Percentiles rank a stretch among this genome's conserved stretches.
These are phyloP conservation scores for Lagenidium giganteum DNA, from an alignment of 352 stramenopile genomes.

Conservation along the genomic window DNA sequence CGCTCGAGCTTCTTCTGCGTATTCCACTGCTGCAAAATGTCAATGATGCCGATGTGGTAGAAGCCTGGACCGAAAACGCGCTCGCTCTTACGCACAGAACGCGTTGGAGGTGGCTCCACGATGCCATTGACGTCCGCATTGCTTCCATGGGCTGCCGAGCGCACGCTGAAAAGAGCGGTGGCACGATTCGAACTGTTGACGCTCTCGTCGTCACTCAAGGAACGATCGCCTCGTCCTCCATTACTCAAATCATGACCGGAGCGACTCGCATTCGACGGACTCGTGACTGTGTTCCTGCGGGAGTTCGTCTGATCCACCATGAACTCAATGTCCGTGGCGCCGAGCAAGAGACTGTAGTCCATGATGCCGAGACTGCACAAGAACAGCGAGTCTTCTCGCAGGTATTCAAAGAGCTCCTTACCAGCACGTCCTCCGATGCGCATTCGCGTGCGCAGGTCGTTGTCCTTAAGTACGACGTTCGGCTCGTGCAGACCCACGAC, in stretches of 20 bases:
- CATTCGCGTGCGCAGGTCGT: constrained; percentile 79
- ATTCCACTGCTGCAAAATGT: constrained; percentile 89
- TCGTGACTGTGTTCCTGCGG: constrained; percentile 25
- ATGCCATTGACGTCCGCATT: constrained; percentile 1
- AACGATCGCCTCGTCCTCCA: too few species aligned
- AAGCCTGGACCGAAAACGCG: constrained; percentile 77
- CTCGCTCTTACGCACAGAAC: constrained; percentile 67
- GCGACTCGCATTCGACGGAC: constrained; percentile 1
- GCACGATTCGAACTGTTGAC: too few species aligned
- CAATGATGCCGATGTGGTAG: constrained; percentile 89
- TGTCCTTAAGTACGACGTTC: constrained; percentile 87
- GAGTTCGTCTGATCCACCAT: constrained; percentile 45
- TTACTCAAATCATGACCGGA: too few species aligned
- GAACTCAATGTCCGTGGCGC: constrained; percentile 82
- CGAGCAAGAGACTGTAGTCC: constrained; percentile 89
- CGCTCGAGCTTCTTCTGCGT: constrained; percentile 76
- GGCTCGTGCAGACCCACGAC: constrained; percentile 75
- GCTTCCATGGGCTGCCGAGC: constrained; percentile 9
- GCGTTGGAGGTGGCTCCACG: constrained; percentile 21
- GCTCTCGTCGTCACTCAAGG: too few species aligned
- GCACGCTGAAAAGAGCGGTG: too few species aligned
- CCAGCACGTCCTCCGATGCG: constrained; percentile 56
- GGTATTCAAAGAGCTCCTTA: constrained; percentile 51
- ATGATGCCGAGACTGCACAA: constrained; percentile 80
- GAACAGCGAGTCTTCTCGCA: constrained; percentile 75